Base-by-base conservation (phyloP, 2,329 filamentous ascomycete genomes). In the Clarireedia homoeocarpa region DNA sequence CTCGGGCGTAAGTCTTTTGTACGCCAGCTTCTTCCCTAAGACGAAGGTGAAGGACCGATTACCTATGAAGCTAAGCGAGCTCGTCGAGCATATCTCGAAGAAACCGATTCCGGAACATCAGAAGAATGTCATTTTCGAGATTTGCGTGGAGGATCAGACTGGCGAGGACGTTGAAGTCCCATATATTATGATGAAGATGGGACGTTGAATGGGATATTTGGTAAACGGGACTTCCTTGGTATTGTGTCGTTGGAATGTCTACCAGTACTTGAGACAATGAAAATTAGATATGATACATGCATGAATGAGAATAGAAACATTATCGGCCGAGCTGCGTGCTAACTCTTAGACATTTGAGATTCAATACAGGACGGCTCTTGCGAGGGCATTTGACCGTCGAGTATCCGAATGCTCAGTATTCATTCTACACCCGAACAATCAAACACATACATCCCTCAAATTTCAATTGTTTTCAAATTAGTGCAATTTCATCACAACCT, bases 161-260 rank as follows among this genome's bases (percentile, higher is more conserved):
- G 92, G 88, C 61, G 90, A 97, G 74, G 94, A 99, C 71, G 92
- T 97, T 1, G 94, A 99, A 74, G 88, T 97, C 63, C 94, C 94
- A 4, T 97, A 96, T 71, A 89, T 97, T 67, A 95, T 92, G 84
- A 84, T 96, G 62, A 92, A 86, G 76, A 61, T 70, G 63, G 53
- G 57, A 23, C 40, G 20, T 61, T 64, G 26, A 65, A 62, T 60
- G 56, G 55, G 48, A 53, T 39, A 48, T n/a, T 42, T 20, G 17
- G 24, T 40, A 34, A 30, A 20, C 12, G 34, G 17, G 15, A 44
- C 17, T 44, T 1, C 17, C 14, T 44, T 14, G 5, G n/a, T 44
- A 17, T 23, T 44, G 12, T 44, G 40, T 44, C 4, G 17, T 24
- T 10, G 42, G 15, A 4, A 34, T 36, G 24, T n/a, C 15, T 20